Base-by-base conservation (phyloP, 352 stramenopile genomes). In the Salisapilia sapeloensis region DNA sequence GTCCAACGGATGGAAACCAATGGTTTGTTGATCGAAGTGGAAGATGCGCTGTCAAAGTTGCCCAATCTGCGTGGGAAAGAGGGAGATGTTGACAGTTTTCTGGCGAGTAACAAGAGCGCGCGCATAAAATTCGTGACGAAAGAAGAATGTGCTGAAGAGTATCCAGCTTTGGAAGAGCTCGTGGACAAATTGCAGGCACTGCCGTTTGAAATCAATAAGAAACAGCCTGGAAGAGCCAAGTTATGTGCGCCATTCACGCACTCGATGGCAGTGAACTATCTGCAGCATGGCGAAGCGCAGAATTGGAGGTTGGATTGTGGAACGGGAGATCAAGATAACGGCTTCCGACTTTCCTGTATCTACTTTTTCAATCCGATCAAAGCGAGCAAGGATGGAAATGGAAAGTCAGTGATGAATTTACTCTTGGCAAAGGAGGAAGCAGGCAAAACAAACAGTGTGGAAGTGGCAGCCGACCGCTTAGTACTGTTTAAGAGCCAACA, bases 141-240 rank as follows among this genome's bases (percentile, higher is more conserved):
- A 9, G 24, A 38, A 22, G 64, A 80, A n/a, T 81, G 64, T 37
- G 44, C 47, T 2, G 34, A 43, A 12, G 55, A 67, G 22, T 91
- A 74, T 42, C 67, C 71, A 1, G 75, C 72, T 5, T 28, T 91
- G 0, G 56, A 54, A 1, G 78, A 93, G 38, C 25, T 93, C 9
- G 35, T 86, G 15, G 57, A 77, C 17, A 81, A 80, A 24, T 30
- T 91, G 14, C 63, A 84, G 29, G 66, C 65, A 3, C 36, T 93
- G 14, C 67, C 78, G 4, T 82, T 60, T 33, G 75, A 91, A 37
- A 74, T 93, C 46, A 93, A 93, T 38, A 46, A 40, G 13, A 90
- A 89, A 35, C 46, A 50, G 2, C 43, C 50, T 0, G 29, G 49
- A 6, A 44, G 42, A 0, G 47, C 50, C 14, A 50, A 61, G 14